Base-by-base conservation (phyloP, 331 rosid species). In the Malus hybrid region DNA sequence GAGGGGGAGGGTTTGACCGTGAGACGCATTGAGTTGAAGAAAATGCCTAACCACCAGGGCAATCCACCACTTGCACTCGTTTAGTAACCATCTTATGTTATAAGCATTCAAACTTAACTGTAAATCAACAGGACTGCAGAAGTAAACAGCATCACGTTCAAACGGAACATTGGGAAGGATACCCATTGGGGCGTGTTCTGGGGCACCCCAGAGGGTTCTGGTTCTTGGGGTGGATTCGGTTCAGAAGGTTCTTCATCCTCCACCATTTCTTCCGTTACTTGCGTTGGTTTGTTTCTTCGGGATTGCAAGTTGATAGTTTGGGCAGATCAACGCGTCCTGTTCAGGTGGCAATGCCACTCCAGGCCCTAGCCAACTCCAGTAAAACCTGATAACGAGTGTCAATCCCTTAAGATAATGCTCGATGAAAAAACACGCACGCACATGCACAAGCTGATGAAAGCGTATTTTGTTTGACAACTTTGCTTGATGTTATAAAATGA, bases 301-400 rank as follows among this genome's bases (percentile, higher is more conserved):
- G 78, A 92, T 68, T 9, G 82, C 92, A 68, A 92, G 78, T 82
- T 92, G 99, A 74, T 92, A 92, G 80, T 90, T 94, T 16, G 97
- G 96, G 69, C 84, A 81, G 80, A 92, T 78, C 71, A 94, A 78
- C 2, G 97, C 88, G 85, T 94, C 97, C 74, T 87, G 90, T 39
- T 93, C 96, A 1, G 89, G 89, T 28, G 97, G 98, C 70, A 93
- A 91, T 5, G 93, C 77, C 46, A 93, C 65, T 48, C 90, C 93
- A 22, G 93, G 90, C 74, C 96, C 93, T 85, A 6, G 97, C 93
- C 82, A 93, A 82, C 85, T 93, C 96, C 59, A 88, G 79, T 28
- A 93, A 87, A 33, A 88, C 96, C 96, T 92, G 86, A 52, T 67
- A 64, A 65, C 28, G 11, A 15, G 69, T 33, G 48, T 60, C 60